Evolutionary conservation across 108 stramenopile genomes (phyloP).

Genomic region (Parmales sp.): DNA sequence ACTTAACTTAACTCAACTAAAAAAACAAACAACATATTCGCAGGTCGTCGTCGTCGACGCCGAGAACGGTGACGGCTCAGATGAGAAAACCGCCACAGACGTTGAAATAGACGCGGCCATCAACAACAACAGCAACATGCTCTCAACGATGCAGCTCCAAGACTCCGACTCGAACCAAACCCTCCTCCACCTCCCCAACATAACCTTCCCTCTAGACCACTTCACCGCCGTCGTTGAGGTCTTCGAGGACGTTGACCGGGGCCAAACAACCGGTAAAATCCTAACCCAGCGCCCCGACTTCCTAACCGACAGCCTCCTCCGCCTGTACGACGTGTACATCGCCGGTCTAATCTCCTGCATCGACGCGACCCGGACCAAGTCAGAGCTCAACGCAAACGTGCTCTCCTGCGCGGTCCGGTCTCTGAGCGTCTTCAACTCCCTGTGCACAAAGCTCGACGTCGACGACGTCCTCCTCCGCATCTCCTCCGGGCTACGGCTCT

Average conservation of each 20-base stretch:
- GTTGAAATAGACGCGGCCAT: too few species aligned
- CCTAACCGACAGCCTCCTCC: background rate
- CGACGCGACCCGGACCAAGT: background rate
- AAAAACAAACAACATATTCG: too few species aligned
- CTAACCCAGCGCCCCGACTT: background rate
- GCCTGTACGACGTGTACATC: background rate
- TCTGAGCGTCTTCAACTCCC: background rate
- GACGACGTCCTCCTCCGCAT: background rate
- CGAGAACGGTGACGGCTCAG: too few species aligned
- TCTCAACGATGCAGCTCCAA: background rate
- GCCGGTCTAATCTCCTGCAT: background rate
- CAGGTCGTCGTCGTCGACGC: too few species aligned
- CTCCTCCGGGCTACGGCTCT: background rate
- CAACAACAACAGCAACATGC: background rate
- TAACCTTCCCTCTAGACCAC: background rate
- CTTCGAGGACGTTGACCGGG: background rate
- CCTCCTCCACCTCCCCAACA: background rate
- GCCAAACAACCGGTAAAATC: background rate
- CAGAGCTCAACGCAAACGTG: background rate
- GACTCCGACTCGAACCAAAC: background rate
- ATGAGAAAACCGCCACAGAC: too few species aligned
- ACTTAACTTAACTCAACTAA: too few species aligned
- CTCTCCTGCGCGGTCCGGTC: background rate
- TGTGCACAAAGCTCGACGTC: background rate
- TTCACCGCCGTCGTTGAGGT: background rate